Conservation (phyloP, 1,284 basidiomycete genomes). For the Polyporus tsugae region DNA sequence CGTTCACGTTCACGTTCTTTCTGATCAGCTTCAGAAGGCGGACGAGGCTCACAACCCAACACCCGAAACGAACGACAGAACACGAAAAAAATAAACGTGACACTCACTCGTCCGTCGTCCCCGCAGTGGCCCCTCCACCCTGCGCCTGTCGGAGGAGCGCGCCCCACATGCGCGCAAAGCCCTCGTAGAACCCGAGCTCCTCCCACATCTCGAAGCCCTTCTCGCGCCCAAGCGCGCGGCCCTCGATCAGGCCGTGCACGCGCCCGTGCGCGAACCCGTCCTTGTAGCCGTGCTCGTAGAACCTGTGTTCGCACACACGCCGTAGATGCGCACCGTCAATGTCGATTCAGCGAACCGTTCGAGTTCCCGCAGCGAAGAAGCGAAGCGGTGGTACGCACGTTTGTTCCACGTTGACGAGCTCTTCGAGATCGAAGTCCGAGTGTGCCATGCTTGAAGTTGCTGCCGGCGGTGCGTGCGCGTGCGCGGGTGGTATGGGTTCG, state of each 20-base stretch:
- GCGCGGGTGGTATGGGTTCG: not conserved
- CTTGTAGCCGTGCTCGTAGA: constrained; percentile 81
- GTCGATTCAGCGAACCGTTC: too few relatives aligned
- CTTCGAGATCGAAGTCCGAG: constrained; percentile 61
- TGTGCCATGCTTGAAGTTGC: not conserved
- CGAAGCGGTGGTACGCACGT: constrained; percentile 49
- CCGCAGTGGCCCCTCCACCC: too few relatives aligned
- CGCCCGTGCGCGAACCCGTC: constrained; percentile 87
- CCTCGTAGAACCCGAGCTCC: constrained; percentile 93
- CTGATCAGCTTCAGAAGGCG: too few relatives aligned
- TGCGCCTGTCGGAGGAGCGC: constrained; percentile 54
- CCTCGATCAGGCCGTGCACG: constrained; percentile 92
- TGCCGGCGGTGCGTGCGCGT: not conserved
- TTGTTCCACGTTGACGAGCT: constrained; percentile 76
- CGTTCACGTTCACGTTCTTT: too few relatives aligned
- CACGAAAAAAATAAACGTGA: not conserved
- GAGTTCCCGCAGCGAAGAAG: not conserved
- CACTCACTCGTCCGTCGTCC: constrained; percentile 54
- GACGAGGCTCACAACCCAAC: not conserved
- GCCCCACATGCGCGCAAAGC: constrained; percentile 80
- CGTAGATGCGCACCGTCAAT: not conserved
- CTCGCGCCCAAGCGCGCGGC: constrained; percentile 87
- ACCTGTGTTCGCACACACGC: constrained; percentile 52
- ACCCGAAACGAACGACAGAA: not conserved
- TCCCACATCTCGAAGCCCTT: constrained; percentile 98